phyloP scores from a whole-genome alignment of 495 filamentous ascomycete genomes.

The Trichoderma gamsii region DNA sequence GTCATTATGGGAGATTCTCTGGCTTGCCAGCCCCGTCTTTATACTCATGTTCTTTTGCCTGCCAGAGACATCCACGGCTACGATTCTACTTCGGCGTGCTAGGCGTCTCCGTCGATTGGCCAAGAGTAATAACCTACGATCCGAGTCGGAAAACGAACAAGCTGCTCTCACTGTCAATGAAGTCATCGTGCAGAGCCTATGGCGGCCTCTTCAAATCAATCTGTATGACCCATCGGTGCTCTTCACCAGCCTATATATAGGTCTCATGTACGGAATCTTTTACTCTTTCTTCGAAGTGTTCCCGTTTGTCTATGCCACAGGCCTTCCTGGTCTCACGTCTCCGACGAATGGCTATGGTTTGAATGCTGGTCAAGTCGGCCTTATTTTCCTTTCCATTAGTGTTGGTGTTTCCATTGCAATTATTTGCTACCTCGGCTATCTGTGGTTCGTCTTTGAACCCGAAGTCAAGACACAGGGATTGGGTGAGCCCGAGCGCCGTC shows the following conservation, averaged over 20 bases:
- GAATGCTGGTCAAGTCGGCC: slow-evolving; percentile 53
- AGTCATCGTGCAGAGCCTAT: slow-evolving; percentile 53
- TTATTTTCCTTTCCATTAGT: slow-evolving; percentile 59
- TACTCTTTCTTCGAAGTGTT: slow-evolving; percentile 71
- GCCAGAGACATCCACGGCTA: slow-evolving; percentile 42
- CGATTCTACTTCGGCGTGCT: slow-evolving; percentile 38
- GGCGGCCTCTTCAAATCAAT: slow-evolving; percentile 57
- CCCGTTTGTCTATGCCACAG: slow-evolving; percentile 53
- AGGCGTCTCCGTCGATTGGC: slow-evolving; percentile 39
- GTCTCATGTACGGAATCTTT: slow-evolving; percentile 60
- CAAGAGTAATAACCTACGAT: slow-evolving; percentile 34
- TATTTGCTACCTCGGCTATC: slow-evolving; percentile 46
- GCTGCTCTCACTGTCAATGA: slow-evolving; percentile 38
- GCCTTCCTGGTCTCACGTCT: not conserved
- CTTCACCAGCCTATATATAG: slow-evolving; percentile 57
- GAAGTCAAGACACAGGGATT: slow-evolving; percentile 31
- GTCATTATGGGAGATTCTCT: slow-evolving; percentile 53
- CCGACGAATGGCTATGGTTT: slow-evolving; percentile 51
- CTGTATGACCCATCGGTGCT: slow-evolving; percentile 56
- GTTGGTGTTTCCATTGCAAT: slow-evolving; percentile 51
- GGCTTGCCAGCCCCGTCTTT: slow-evolving; percentile 41
- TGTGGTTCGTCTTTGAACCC: slow-evolving; percentile 47
- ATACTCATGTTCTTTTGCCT: slow-evolving; percentile 40
- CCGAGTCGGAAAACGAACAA: slow-evolving; percentile 50
- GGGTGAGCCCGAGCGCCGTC: slow-evolving; percentile 43